phyloP scores from a whole-genome alignment of 352 stramenopile genomes.

The Halophytophthora polymorphica region DNA sequence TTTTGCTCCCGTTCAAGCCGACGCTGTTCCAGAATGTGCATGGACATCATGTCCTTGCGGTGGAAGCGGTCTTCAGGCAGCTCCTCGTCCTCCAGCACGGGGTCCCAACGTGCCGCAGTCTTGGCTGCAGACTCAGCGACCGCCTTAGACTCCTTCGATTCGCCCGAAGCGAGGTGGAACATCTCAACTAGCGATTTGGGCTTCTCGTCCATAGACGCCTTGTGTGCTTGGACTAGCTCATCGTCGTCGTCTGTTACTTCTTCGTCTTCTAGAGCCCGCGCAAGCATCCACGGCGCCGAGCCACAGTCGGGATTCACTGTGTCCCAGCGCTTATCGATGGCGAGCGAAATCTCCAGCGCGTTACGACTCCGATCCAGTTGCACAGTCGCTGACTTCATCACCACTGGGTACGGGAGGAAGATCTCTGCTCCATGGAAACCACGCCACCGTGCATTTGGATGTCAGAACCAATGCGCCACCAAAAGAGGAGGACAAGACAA shows the following conservation, averaged over 20 bases:
- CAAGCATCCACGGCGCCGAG: slow-evolving; percentile 66
- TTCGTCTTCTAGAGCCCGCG: slow-evolving; percentile 44
- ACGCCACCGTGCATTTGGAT: neutral
- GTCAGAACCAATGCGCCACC: neutral
- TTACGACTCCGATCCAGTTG: slow-evolving; percentile 34
- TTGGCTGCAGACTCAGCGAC: neutral
- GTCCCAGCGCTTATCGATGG: slow-evolving; percentile 60
- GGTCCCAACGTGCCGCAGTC: slow-evolving; percentile 41
- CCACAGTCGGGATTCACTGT: slow-evolving; percentile 38
- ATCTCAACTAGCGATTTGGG: slow-evolving; percentile 63
- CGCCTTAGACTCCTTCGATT: slow-evolving; percentile 1
- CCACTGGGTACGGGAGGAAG: slow-evolving; percentile 69
- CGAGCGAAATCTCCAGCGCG: slow-evolving; percentile 29
- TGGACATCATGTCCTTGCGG: slow-evolving; percentile 82
- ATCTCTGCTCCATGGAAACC: slow-evolving; percentile 22
- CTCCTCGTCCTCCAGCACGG: slow-evolving; percentile 70
- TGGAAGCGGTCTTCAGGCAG: slow-evolving; percentile 80
- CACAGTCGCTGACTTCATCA: slow-evolving; percentile 27
- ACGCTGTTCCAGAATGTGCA: slow-evolving; percentile 81
- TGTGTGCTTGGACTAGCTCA: neutral
- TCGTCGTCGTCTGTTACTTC: slow-evolving; percentile 1
- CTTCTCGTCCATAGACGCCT: slow-evolving; percentile 5
- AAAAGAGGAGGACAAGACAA: neutral
- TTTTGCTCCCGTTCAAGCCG: slow-evolving; percentile 60
- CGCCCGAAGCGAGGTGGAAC: slow-evolving; percentile 50